Base-by-base conservation (phyloP, 768 basidiomycete genomes). In the Mrakia blollopis region DNA sequence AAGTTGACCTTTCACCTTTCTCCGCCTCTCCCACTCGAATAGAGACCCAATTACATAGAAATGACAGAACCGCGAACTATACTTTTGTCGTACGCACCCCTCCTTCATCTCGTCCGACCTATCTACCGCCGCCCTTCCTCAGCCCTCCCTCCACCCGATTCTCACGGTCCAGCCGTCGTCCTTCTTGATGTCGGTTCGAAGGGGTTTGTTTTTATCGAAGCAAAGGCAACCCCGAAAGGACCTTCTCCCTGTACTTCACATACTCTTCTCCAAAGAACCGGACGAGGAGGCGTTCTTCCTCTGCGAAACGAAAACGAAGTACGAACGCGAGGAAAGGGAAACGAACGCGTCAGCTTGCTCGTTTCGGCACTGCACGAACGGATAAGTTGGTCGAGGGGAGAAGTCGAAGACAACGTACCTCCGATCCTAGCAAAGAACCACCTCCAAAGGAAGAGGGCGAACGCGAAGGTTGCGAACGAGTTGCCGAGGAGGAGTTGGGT, bases 401-500 rank as follows among this genome's bases (percentile, higher is more conserved):
- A 47, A 73, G 37, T 32, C 6, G 9, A 30, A n/a, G 6, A 2
- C 14, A 13, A 85, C 91, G 81, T 74, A 95, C 96, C 87, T 85
- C 86, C 85, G 39, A 91, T 96, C 14, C 97, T 88, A 77, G 86
- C 83, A 76, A 89, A 88, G 84, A 99, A 99, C 86, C 98, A 99
- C 68, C 87, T 86, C 89, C 92, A 94, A 8, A 98, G 85, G 1
- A 94, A 83, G 52, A 87, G 79, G 2, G 86, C 81, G 81, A 91
- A 98, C 1, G 88, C 83, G 2, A 89, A 62, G 79, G 92, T 89
- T 21, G 89, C 89, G 23, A 94, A 41, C 0, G 91, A 88, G 82
- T 98, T 99, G 81, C 94, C 94, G 30, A 98, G 86, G 0, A 93
- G 88, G 52, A 98, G 84, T 82, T 99, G 97, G 0, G 94, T 97